Conservation (phyloP, 192 early-diverging fungal species). For the Spinellus fusiger region DNA sequence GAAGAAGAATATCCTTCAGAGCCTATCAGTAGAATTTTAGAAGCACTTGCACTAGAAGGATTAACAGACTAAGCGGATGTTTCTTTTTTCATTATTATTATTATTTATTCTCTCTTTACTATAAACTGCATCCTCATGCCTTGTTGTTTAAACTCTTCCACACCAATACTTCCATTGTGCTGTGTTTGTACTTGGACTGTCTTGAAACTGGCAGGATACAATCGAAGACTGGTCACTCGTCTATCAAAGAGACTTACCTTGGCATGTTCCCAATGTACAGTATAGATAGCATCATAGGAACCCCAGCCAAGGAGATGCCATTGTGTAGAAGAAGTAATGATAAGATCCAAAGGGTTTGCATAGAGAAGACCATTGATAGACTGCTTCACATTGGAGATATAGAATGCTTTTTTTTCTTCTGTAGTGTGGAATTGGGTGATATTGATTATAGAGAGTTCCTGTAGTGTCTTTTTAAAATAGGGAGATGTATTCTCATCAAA, state of each 20-base stretch:
- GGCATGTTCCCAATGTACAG: constrained; percentile 17
- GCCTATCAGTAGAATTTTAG: constrained; percentile 29
- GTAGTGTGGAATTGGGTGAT: neutral
- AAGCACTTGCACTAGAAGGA: constrained; percentile 41
- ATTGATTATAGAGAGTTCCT: neutral
- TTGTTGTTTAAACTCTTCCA: neutral
- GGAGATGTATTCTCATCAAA: constrained; percentile 25
- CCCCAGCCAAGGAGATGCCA: constrained; percentile 33
- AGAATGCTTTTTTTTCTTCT: neutral
- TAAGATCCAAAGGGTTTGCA: constrained; percentile 1
- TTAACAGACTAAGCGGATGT: constrained; percentile 10
- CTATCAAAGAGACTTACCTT: neutral
- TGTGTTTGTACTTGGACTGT: constrained; percentile 4
- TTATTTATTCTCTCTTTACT: neutral
- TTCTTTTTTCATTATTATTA: neutral
- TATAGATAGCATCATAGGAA: constrained; percentile 6
- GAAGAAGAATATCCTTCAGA: constrained; percentile 13
- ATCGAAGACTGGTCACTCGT: neutral
- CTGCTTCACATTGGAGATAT: constrained; percentile 9
- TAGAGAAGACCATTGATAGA: constrained; percentile 20
- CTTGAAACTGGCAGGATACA: constrained; percentile 24
- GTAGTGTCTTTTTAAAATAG: constrained; percentile 12
- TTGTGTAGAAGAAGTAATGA: neutral
- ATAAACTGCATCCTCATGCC: neutral
- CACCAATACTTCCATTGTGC: neutral